Evolutionary conservation across 2,329 filamentous ascomycete species (phyloP), one percentile per base, ranked within the genome.

Genomic region (Clarireedia homoeocarpa): DNA sequence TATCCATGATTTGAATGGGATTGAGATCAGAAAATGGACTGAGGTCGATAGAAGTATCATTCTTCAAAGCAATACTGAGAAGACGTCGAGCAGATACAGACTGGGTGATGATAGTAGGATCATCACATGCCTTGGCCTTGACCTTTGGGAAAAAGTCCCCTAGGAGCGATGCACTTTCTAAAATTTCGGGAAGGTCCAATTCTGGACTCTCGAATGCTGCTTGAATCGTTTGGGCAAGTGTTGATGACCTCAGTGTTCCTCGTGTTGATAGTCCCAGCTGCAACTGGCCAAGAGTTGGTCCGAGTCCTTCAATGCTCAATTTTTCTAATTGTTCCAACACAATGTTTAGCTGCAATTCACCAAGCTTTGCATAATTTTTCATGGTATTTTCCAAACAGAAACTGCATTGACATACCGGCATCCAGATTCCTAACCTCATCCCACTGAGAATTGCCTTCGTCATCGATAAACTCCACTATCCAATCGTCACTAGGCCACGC

Each of bases 131-230:
- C 51, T 50, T 49, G 23, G 27, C 17, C 23, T 39, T 50, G 10
- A 45, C 45, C n/a, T 12, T 23, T 34, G 36, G 27, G 36, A 49
- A 50, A 30, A 55, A 57, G 23, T 57, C 55, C 3, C 39, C 9
- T 12, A 55, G 46, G 3, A 46, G 27, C 15, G 48, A 55, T 39
- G 46, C 44, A 7, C 7, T 54, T 40, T 50, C 38, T 17, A 50
- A 14, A 6, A 57, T 53, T n/a, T 17, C 12, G 12, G 55, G 24
- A 6, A 57, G 55, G 6, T 53, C 36, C 6, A 34, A 39, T 5
- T 20, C 10, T 12, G 47, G 17, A 27, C 38, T 36, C 17, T 40
- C 45, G 2, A 55, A 34, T 20, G 46, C 46, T 15, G 36, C 15
- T n/a, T 36, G 6, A 7, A 50, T 15, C 5, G 40, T 38, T 14